Conservation (phyloP, 148 eudicot species). For the Fagopyrum esculentum region DNA sequence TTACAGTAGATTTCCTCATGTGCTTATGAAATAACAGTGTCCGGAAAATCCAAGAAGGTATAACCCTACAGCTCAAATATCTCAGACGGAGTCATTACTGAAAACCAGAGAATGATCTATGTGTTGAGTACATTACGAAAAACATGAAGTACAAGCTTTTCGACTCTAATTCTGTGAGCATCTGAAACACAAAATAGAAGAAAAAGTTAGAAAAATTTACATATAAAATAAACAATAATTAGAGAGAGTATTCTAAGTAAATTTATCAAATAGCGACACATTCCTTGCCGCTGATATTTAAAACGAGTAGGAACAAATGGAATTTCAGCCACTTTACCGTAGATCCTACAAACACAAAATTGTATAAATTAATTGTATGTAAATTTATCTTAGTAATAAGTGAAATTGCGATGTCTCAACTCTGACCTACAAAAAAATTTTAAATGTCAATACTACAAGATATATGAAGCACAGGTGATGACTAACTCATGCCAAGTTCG, state of each 20-base stretch:
- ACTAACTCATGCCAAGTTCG: slow-evolving; percentile 34
- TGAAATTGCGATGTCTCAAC: slow-evolving; percentile 67
- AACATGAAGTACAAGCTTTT: slow-evolving; percentile 79
- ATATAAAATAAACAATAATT: neutral
- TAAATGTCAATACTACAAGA: neutral
- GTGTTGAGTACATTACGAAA: slow-evolving; percentile 80
- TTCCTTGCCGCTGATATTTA: slow-evolving; percentile 89
- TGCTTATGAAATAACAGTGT: slow-evolving; percentile 74
- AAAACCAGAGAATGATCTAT: slow-evolving; percentile 80
- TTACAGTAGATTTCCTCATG: slow-evolving; percentile 26
- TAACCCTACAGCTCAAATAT: slow-evolving; percentile 44
- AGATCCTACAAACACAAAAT: slow-evolving; percentile 45
- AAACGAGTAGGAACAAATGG: slow-evolving; percentile 92
- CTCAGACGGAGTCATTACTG: slow-evolving; percentile 42
- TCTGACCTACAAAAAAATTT: slow-evolving; percentile 51
- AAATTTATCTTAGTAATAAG: slow-evolving; percentile 66
- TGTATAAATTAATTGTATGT: neutral
- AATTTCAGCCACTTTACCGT: slow-evolving; percentile 88
- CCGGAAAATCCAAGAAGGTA: slow-evolving; percentile 79
- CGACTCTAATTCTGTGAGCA: slow-evolving; percentile 50
- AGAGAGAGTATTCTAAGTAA: slow-evolving; percentile 45
- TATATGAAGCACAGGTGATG: slow-evolving; percentile 13
- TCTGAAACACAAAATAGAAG: slow-evolving; percentile 32
- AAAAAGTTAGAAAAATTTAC: neutral
- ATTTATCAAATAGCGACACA: slow-evolving; percentile 77